These are phyloP conservation scores for Clarireedia sp. DNA, from an alignment of 2,329 filamentous ascomycete genomes.

Conservation along the genomic window DNA sequence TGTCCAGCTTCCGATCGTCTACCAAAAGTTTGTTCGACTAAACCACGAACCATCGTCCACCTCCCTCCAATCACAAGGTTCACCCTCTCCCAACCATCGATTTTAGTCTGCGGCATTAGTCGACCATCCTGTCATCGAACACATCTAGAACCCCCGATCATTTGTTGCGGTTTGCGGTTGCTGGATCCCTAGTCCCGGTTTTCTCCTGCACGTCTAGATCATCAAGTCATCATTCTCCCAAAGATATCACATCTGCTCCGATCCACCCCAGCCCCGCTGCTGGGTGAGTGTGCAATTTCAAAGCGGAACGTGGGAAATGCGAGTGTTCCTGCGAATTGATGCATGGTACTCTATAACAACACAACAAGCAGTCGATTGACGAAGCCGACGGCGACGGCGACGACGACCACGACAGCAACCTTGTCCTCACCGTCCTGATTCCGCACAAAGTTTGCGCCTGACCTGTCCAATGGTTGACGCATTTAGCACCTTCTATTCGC, in stretches of 20 bases:
- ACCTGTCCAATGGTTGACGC: constrained; percentile 3
- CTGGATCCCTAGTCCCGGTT: no score
- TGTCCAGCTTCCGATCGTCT: background rate
- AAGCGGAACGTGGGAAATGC: background rate
- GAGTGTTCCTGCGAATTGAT: background rate
- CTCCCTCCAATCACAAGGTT: background rate
- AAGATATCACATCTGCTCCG: no score
- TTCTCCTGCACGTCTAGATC: no score
- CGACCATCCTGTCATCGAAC: background rate
- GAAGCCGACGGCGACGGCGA: background rate
- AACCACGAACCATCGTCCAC: background rate
- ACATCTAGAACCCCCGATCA: background rate
- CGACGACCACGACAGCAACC: no score
- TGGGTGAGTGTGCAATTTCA: background rate
- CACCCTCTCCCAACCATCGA: background rate
- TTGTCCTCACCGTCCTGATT: background rate
- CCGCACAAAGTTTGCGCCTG: constrained; percentile 10
- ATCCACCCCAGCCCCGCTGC: no score
- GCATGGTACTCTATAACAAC: background rate
- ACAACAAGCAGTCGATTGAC: background rate
- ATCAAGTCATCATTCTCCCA: no score
- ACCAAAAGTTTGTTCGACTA: background rate
- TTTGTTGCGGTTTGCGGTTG: no score
- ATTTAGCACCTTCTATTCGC: background rate
- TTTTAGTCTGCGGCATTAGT: no score